These are phyloP conservation scores for Corniculantispora saksenae DNA, from an alignment of 2,329 filamentous ascomycete species.

Conservation along the genomic window DNA sequence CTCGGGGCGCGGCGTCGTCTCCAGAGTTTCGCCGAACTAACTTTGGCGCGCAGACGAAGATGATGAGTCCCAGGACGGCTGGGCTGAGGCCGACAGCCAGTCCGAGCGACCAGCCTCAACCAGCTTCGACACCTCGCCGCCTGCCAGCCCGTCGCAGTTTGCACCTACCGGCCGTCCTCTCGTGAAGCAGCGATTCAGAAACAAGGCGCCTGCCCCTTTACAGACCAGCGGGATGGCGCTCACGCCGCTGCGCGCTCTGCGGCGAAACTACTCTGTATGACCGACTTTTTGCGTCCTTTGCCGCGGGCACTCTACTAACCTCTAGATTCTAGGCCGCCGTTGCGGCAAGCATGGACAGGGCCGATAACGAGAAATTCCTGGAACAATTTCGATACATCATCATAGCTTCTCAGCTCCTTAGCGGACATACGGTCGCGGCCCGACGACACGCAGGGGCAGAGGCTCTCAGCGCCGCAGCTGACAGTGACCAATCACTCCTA, in stretches of 20 bases:
- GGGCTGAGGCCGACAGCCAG: conserved; percentile 44
- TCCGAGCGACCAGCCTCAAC: conserved; percentile 35
- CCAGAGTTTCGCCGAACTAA: neutral
- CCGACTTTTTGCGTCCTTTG: neutral
- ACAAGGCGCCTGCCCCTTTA: conserved; percentile 46
- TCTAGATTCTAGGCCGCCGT: conserved; percentile 58
- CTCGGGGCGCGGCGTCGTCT: neutral
- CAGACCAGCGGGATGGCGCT: conserved; percentile 35
- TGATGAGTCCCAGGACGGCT: conserved; percentile 45
- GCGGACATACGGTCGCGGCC: conserved; percentile 60
- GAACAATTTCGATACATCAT: conserved; percentile 93
- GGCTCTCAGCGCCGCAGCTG: conserved; percentile 20
- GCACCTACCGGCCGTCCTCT: conserved; percentile 58
- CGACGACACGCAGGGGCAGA: conserved; percentile 30
- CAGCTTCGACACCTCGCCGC: conserved; percentile 46
- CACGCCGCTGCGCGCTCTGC: conserved; percentile 46
- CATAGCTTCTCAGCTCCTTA: conserved; percentile 86
- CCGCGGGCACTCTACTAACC: neutral
- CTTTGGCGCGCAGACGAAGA: conserved; percentile 44
- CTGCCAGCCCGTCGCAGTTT: conserved; percentile 52
- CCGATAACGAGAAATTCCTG: conserved; percentile 81
- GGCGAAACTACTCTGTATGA: conserved; percentile 55
- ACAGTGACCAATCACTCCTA: conserved; percentile 32
- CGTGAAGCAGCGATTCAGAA: conserved; percentile 55
- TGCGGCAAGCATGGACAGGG: conserved; percentile 70